These are phyloP conservation scores for Fusarium poae DNA, from an alignment of 2,329 filamentous ascomycete genomes.

Conservation along the genomic window DNA sequence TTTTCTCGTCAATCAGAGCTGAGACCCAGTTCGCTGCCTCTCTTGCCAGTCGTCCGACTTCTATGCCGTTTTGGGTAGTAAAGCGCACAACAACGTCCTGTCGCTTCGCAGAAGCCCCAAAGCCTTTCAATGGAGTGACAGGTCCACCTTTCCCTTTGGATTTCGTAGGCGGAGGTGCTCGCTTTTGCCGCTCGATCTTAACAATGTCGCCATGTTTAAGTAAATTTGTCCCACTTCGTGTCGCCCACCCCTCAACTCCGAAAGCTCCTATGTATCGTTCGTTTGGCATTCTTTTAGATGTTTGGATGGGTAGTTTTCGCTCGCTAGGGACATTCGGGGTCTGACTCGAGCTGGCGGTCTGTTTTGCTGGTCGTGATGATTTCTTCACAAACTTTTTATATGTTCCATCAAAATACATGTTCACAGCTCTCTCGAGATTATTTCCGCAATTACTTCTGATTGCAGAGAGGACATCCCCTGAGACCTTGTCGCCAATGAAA, in stretches of 20 bases:
- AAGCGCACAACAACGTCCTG: conserved; percentile 93
- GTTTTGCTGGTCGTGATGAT: conserved; percentile 22
- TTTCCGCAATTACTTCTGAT: conserved; percentile 68
- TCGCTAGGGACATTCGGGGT: conserved; percentile 19
- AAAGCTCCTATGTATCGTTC: conserved; percentile 88
- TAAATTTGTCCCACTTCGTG: conserved; percentile 80
- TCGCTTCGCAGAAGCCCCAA: conserved; percentile 71
- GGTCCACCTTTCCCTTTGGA: conserved; percentile 58
- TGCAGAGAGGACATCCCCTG: conserved; percentile 60
- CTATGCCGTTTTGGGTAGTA: conserved; percentile 80
- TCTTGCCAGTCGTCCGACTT: conserved; percentile 88
- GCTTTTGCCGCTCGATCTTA: conserved; percentile 86
- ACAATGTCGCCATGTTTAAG: conserved; percentile 86
- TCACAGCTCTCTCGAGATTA: conserved; percentile 72
- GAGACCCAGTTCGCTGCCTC: conserved; percentile 94
- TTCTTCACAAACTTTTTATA: conserved; percentile 66
- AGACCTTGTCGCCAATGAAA: conserved; percentile 70
- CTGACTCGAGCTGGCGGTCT: conserved; percentile 18
- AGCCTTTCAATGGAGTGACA: conserved; percentile 54
- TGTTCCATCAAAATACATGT: conserved; percentile 78
- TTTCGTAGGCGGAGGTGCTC: conserved; percentile 65
- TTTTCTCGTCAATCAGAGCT: conserved; percentile 87
- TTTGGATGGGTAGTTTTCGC: conserved; percentile 21
- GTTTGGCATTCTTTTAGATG: conserved; percentile 52
- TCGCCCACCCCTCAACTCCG: conserved; percentile 92